Percentiles rank a stretch among this genome's conserved stretches.
These are phyloP conservation scores for Telfairia occidentalis DNA, from an alignment of 331 rosid species.

Conservation along the genomic window DNA sequence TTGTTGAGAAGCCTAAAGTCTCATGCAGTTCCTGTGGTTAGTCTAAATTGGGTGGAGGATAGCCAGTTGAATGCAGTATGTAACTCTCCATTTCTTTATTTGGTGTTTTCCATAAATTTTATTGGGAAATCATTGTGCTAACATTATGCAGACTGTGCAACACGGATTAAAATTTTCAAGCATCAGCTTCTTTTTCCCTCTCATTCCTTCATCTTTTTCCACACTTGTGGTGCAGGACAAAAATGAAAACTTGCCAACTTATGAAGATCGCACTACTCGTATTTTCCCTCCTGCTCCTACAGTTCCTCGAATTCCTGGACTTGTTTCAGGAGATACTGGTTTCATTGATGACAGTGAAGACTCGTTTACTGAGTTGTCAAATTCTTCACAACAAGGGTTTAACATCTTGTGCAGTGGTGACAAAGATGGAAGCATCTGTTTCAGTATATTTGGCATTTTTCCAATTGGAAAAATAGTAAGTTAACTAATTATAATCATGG, in stretches of 20 bases:
- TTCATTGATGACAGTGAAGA: conserved; percentile 80
- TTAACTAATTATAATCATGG: conserved; percentile 3
- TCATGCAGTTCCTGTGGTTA: conserved; percentile 54
- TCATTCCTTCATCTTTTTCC: conserved; percentile 2
- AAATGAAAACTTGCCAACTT: conserved; percentile 36
- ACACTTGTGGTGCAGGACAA: conserved; percentile 43
- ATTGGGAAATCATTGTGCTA: not conserved
- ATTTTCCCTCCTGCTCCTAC: conserved; percentile 92
- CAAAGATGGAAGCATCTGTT: conserved; percentile 73
- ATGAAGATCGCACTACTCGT: conserved; percentile 87
- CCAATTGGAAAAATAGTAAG: conserved; percentile 83
- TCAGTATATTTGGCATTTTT: conserved; percentile 91
- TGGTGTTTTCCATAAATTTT: conserved; percentile 4
- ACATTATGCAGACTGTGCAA: not conserved
- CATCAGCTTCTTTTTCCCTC: not conserved
- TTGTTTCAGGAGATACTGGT: conserved; percentile 80
- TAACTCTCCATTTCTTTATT: conserved; percentile 16
- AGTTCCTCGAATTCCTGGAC: conserved; percentile 78
- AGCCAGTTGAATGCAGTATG: conserved; percentile 44
- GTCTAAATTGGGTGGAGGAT: conserved; percentile 92
- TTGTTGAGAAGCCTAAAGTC: conserved; percentile 69
- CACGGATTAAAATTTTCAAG: not conserved
- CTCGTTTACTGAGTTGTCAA: conserved; percentile 69
- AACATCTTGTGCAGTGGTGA: conserved; percentile 89
- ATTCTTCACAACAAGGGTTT: conserved; percentile 77